Evolutionary conservation across 139 green algal genomes (phyloP).

Genomic region (Pleodorina starrii): DNA sequence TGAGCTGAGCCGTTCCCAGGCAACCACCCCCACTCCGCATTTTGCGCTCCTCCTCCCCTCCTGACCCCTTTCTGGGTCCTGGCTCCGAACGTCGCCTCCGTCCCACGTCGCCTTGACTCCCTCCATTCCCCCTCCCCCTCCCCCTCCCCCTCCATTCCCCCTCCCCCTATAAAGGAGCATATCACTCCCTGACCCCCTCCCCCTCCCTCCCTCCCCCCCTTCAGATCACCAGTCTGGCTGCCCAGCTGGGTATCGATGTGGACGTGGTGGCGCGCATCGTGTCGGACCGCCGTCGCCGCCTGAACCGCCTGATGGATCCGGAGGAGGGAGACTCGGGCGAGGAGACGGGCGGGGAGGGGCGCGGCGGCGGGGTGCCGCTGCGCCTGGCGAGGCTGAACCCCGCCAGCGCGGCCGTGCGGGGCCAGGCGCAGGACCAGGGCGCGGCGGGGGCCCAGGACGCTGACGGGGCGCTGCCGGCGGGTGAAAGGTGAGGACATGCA

Average conservation of each 20-base stretch:
- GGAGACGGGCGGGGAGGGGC: not conserved
- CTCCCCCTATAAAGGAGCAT: no score
- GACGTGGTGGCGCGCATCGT: conserved; percentile 37
- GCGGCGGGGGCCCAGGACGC: not conserved
- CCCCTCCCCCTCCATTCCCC: no score
- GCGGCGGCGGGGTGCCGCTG: not conserved
- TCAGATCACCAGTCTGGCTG: conserved; percentile 16
- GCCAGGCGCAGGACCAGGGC: not conserved
- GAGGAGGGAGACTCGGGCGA: not conserved
- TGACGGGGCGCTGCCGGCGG: not conserved
- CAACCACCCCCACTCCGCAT: no score
- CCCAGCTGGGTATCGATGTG: conserved; percentile 13
- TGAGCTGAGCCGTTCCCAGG: no score
- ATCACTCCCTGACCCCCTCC: no score
- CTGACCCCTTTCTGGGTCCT: no score
- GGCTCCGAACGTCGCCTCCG: no score
- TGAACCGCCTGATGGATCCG: not conserved
- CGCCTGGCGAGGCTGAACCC: conserved; percentile 18
- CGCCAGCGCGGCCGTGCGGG: not conserved
- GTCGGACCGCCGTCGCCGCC: conserved; percentile 14
- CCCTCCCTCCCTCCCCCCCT: no score
- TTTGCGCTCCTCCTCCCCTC: no score
- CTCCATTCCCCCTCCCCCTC: no score
- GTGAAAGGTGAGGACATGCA: conserved; percentile 13
- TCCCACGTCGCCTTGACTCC: no score